Conservation (phyloP, 768 basidiomycete species). For the Dentipellis sp. region DNA sequence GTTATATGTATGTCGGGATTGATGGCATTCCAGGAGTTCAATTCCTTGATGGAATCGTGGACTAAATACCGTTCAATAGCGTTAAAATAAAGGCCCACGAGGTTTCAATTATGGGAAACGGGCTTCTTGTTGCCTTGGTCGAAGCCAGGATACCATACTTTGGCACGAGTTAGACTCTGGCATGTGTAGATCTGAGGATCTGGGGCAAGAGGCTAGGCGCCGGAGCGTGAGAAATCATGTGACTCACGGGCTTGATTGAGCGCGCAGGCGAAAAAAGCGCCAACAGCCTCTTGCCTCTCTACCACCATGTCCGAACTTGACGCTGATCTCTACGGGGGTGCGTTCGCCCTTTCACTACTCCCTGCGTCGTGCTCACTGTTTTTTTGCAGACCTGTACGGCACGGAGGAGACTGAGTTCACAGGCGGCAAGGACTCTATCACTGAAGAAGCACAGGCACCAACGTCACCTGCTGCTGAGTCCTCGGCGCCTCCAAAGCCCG, state of each 20-base stretch:
- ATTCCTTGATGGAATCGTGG: no score
- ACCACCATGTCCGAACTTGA: slow-evolving; percentile 69
- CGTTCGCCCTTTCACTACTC: slow-evolving; percentile 15
- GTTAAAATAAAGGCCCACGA: no score
- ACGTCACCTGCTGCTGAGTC: slow-evolving; percentile 4
- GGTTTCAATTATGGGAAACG: no score
- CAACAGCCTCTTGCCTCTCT: slow-evolving; percentile 12
- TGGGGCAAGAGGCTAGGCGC: background rate
- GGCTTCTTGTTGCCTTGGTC: no score
- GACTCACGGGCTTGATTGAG: background rate
- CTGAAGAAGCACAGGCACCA: slow-evolving; percentile 6
- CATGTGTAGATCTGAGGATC: background rate
- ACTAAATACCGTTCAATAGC: no score
- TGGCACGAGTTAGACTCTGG: background rate
- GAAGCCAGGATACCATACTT: background rate
- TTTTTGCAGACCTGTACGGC: slow-evolving; percentile 44
- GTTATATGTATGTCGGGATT: no score
- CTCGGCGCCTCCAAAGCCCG: background rate
- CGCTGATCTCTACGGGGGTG: slow-evolving; percentile 86
- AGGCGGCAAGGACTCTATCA: slow-evolving; percentile 27
- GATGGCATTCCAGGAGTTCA: no score
- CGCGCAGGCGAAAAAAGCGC: slow-evolving; percentile 1
- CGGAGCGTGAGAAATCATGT: background rate
- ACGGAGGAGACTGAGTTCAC: slow-evolving; percentile 46
- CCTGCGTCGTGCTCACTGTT: background rate